Percentiles rank a stretch among this genome's conserved stretches.
Evolutionary conservation across 441 rosid genomes (phyloP).

Genomic region (Metrosideros polymorpha): DNA sequence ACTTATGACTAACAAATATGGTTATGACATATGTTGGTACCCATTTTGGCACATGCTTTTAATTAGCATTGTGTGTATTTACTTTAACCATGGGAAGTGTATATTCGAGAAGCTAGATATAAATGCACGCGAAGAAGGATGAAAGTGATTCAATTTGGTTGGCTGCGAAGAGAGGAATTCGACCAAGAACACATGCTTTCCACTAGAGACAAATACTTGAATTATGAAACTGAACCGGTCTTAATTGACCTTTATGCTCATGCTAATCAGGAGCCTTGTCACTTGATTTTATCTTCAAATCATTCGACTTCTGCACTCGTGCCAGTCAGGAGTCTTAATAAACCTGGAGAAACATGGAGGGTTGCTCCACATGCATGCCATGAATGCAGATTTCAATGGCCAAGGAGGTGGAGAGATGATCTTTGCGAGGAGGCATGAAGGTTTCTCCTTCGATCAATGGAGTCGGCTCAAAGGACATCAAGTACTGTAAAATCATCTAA

Average conservation of each 20-base stretch:
- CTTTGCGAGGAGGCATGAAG: neutral
- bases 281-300: neutral
- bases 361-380: neutral
- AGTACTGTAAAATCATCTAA: no score
- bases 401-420: neutral
- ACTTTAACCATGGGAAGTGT: neutral
- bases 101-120: neutral
- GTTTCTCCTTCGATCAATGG: neutral
- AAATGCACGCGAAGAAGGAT: neutral
- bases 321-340: neutral
- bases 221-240: neutral
- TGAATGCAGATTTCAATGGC: neutral
- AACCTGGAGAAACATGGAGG: neutral
- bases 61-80: neutral
- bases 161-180: neutral
- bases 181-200: neutral
- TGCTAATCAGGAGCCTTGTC: neutral
- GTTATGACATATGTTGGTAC: neutral
- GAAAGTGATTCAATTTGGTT: no score
- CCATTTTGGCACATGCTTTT: neutral
- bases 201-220: neutral
- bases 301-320: neutral
- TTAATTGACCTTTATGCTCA: neutral
- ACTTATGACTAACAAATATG: neutral
- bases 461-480: no score